A percentile compares a stretch with the other conserved stretches of the same genome.
Evolutionary conservation across 768 basidiomycete genomes (phyloP).

Genomic region (Phanerochaete sordida): DNA sequence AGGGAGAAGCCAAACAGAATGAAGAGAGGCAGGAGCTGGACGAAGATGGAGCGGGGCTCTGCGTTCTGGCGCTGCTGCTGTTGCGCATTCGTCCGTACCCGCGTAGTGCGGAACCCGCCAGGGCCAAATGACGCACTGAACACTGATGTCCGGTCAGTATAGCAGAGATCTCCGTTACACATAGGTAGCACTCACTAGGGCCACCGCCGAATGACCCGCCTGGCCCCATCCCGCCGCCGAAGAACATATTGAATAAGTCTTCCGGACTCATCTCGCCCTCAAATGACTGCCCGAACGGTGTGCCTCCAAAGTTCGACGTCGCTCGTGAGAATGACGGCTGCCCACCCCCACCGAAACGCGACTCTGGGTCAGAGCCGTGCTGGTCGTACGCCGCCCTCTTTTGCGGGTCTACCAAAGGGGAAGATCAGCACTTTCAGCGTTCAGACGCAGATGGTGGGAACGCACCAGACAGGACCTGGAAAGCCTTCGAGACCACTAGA

Average conservation of each 20-base stretch:
- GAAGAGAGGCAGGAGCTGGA: conserved; percentile 83
- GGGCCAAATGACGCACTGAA: conserved; percentile 80
- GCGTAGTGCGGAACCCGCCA: conserved; percentile 75
- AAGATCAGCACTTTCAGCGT: background rate
- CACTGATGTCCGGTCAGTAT: conserved; percentile 33
- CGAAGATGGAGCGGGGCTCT: conserved; percentile 58
- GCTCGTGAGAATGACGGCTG: conserved; percentile 54
- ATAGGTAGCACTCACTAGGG: conserved; percentile 18
- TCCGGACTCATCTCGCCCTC: conserved; percentile 91
- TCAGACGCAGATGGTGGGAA: background rate
- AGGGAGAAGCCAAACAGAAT: conserved; percentile 83
- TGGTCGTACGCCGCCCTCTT: conserved; percentile 86
- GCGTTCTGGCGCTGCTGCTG: conserved; percentile 30
- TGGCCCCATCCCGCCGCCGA: conserved; percentile 68
- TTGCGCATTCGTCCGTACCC: conserved; percentile 42
- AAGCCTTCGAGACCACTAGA: conserved; percentile 95
- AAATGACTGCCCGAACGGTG: conserved; percentile 48
- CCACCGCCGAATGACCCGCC: conserved; percentile 44
- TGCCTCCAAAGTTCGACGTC: conserved; percentile 46
- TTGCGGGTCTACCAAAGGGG: conserved; percentile 58
- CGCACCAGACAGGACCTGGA: conserved; percentile 85
- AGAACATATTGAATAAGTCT: conserved; percentile 98
- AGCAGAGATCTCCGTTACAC: background rate
- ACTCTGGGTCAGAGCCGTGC: conserved; percentile 86
- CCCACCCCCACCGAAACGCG: conserved; percentile 69